Evolutionary conservation across 2,329 filamentous ascomycete species (phyloP), one percentile per base, ranked within the genome.

Genomic region (Orbilia javanica): DNA sequence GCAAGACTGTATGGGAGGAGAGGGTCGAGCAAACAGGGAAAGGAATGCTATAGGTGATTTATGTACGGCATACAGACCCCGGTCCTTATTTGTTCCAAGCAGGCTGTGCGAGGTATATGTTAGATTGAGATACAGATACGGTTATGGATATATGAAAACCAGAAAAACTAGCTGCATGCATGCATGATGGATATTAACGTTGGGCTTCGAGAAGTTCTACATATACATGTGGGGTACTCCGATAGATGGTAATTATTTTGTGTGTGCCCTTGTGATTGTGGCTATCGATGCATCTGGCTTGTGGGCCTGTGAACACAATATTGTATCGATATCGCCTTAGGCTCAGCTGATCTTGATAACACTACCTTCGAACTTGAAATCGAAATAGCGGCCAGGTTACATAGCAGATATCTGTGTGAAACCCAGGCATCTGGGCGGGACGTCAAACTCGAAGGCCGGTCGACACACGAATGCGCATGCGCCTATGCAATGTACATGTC

Each of bases 1-100:
- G 96, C 3, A 98, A 98, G 89, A 98, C 94, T 71, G 89, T 99
- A 10, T 99, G 96, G 96, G 92, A 99, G 85, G 96, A 99, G 87
- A 90, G 96, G 81, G 91, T 91, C 85, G 94, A 97, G 82, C 93
- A 97, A 86, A 90, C 94, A 48, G 88, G 88, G 80, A 94, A 93
- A 85, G 96, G 96, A 1, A 98, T 99, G 93, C 86, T 96, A 81
- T 97, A 84, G 90, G 80, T 39, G 53, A 55, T 8, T 39, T 15
- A 11, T 39, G 36, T 39, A 39, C 36, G 42, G 15, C 15, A 20
- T 18, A 53, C 22, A 29, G 11, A 11, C 22, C 10, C n/a, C 11
- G 8, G 22, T 6, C 11, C 10, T 52, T 29, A 3, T n/a, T 10
- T 29, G 20, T 29, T 27, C 13, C 5, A 52, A n/a, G 10, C 34